Conservation (phyloP, 306 rosid species). For the Medicago arabica region DNA sequence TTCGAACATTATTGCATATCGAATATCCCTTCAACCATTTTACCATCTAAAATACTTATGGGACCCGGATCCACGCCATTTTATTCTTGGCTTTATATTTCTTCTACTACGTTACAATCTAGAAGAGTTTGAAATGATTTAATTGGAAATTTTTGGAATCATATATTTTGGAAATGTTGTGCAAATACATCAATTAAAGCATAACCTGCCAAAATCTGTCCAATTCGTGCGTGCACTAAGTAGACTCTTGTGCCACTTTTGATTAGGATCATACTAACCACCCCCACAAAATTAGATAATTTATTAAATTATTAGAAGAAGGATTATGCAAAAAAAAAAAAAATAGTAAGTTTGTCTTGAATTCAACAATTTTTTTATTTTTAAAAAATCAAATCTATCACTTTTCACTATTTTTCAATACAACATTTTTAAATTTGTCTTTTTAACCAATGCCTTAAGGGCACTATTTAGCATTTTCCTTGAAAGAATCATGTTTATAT, state of each 20-base stretch:
- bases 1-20: too few relatives aligned
- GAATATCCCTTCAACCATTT: too few relatives aligned
- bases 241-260: conserved; percentile 38
- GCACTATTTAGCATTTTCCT: too few relatives aligned
- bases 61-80: conserved; percentile 6
- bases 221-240: conserved; percentile 41
- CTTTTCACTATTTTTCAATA: too few relatives aligned
- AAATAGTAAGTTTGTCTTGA: too few relatives aligned
- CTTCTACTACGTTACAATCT: not conserved
- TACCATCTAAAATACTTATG: not conserved
- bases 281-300: conserved; percentile 20
- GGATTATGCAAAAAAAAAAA: too few relatives aligned
- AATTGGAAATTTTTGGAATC: conserved; percentile 43
- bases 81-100: conserved; percentile 30
- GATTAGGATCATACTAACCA: conserved; percentile 3
- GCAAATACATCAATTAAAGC: conserved; percentile 36
- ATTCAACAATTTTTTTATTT: too few relatives aligned
- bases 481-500: not conserved
- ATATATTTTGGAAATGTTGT: conserved; percentile 27
- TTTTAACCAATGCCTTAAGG: too few relatives aligned
- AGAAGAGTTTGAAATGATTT: conserved; percentile 36
- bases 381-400: too few relatives aligned
- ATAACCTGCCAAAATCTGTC: conserved; percentile 47
- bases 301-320: conserved; percentile 29
- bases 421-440: too few relatives aligned